Percentiles rank a stretch among this genome's conserved stretches.
Evolutionary conservation across 495 filamentous ascomycete species (phyloP).

Genomic region (Penicillium arizonense): DNA sequence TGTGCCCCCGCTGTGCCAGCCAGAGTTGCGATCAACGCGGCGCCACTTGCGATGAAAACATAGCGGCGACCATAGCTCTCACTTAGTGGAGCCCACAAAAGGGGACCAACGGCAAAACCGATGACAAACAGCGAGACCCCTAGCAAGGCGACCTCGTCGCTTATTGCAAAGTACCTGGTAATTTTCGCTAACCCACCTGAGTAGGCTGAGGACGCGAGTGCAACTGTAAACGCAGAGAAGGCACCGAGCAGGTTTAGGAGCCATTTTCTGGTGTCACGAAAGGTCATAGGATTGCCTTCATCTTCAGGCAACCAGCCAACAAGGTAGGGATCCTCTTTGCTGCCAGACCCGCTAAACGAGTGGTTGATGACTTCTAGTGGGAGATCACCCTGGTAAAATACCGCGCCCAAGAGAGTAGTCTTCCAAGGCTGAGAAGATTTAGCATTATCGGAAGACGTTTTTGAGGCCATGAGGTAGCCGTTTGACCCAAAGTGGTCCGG

Average conservation of each 20-base stretch:
- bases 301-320: slow-evolving; percentile 65
- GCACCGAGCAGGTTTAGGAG: slow-evolving; percentile 16
- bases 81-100: slow-evolving; percentile 33
- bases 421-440: too few species aligned
- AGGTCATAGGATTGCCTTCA: slow-evolving; percentile 59
- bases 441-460: too few species aligned
- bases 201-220: slow-evolving; percentile 44
- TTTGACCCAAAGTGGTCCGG: too few species aligned
- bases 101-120: slow-evolving; percentile 48
- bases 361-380: too few species aligned
- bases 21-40: slow-evolving; percentile 52
- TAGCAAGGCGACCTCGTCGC: slow-evolving; percentile 40
- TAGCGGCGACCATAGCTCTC: neutral
- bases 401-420: too few species aligned
- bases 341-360: slow-evolving; percentile 37
- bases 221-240: slow-evolving; percentile 19
- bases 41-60: slow-evolving; percentile 22
- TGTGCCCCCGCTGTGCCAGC: slow-evolving; percentile 54
- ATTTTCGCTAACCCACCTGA: slow-evolving; percentile 34
- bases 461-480: too few species aligned
- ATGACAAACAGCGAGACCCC: slow-evolving; percentile 51
- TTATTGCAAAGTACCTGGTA: slow-evolving; percentile 38
- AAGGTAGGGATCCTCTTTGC: slow-evolving; percentile 62
- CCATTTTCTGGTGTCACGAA: slow-evolving; percentile 14
- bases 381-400: too few species aligned